A percentile compares a stretch with the other conserved stretches of the same genome.
These are phyloP conservation scores for Klebsormidium nitens DNA, from an alignment of 139 green algal genomes.

Conservation along the genomic window DNA sequence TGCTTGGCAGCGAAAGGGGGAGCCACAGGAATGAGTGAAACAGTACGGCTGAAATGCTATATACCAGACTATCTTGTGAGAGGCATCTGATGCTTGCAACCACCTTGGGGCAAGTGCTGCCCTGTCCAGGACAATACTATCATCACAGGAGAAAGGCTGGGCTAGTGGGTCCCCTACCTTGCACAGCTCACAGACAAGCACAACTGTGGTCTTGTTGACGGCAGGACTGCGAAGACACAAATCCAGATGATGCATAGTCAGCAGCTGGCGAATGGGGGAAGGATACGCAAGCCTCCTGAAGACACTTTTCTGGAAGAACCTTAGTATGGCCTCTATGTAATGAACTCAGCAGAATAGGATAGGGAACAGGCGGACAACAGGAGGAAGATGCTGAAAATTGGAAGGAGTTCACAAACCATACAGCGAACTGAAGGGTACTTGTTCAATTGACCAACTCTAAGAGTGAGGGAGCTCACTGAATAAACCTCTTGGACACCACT, in stretches of 20 bases:
- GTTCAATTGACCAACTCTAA: neutral
- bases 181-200: constrained; percentile 22
- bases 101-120: too few relatives aligned
- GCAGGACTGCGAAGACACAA: constrained; percentile 15
- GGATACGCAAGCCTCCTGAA: too few relatives aligned
- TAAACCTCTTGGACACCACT: constrained; percentile 11
- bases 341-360: neutral
- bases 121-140: too few relatives aligned
- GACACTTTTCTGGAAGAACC: too few relatives aligned
- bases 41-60: neutral
- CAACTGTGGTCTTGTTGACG: constrained; percentile 21
- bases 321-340: neutral
- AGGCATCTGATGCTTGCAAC: too few relatives aligned
- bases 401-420: too few relatives aligned
- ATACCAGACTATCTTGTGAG: neutral
- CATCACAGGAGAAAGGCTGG: neutral
- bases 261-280: neutral
- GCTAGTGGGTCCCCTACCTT: constrained; percentile 7
- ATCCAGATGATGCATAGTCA: neutral
- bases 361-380: constrained; percentile 2
- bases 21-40: neutral
- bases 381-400: neutral
- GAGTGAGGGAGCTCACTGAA: neutral
- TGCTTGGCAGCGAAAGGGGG: neutral
- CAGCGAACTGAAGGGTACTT: too few relatives aligned